A percentile compares a stretch with the other conserved stretches of the same genome.
Conservation (phyloP, 371 early-diverging fungal species). For the Actinomortierella ambigua region DNA sequence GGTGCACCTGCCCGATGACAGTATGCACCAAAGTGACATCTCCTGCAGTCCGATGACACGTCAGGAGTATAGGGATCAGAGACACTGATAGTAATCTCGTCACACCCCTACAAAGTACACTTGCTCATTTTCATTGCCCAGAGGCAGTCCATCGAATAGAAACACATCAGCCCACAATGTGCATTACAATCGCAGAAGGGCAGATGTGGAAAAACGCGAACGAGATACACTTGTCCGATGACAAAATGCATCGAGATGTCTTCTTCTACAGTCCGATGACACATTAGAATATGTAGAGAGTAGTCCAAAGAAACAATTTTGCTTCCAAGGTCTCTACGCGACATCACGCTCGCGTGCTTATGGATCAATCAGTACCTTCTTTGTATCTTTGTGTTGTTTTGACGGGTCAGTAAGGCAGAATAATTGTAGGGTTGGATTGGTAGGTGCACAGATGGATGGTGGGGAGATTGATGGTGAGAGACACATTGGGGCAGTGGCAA, state of each 20-base stretch:
- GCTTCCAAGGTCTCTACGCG: not conserved
- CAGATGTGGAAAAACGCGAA: not conserved
- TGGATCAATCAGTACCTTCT: too few species aligned
- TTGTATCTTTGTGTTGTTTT: too few species aligned
- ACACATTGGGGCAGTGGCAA: too few species aligned
- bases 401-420: too few species aligned
- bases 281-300: slow-evolving; percentile 6
- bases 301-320: not conserved
- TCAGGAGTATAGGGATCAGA: slow-evolving; percentile 9
- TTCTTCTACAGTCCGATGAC: slow-evolving; percentile 2
- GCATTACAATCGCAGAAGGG: not conserved
- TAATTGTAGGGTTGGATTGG: too few species aligned
- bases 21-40: slow-evolving; percentile 6
- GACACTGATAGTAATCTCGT: not conserved
- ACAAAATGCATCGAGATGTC: slow-evolving; percentile 1
- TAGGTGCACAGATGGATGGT: too few species aligned
- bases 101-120: slow-evolving; percentile 4
- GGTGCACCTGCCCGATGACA: slow-evolving; percentile 10
- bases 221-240: slow-evolving; percentile 1
- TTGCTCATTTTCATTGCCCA: not conserved
- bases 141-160: too few species aligned
- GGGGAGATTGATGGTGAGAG: too few species aligned
- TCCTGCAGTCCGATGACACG: slow-evolving; percentile 9
- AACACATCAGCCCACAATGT: not conserved
- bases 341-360: slow-evolving; percentile 4